Evolutionary conservation across 768 basidiomycete genomes (phyloP), one percentile per base, ranked within the genome.

Genomic region (Pleurotus salmoneostramineus): DNA sequence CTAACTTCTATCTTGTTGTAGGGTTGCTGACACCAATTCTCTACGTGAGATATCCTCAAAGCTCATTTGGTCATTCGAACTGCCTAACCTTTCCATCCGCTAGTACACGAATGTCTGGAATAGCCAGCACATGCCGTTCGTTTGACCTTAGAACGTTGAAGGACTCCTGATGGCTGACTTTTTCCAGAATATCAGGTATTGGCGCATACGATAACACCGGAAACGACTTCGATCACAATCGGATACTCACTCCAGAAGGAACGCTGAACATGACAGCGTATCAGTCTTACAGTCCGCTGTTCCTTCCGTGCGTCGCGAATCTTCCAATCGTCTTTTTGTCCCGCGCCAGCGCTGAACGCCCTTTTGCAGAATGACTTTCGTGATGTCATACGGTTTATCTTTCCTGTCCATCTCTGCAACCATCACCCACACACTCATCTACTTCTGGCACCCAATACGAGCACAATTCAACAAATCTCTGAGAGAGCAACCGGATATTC

Each of bases 351-450:
- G 21, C 21, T 27, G 21, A 27, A 27, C 3, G 3, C 52, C 35
- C 33, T 37, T 31, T 10, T 8, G 8, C 51, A 82, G 81, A 33
- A 82, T 81, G 40, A 80, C 81, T 3, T 84, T 84, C 60, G 77
- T 77, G 14, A 71, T 83, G 57, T 75, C 80, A 11, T 88, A 88
- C 60, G 82, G 80, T 45, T 73, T 83, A 3, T 79, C 81, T 4
- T 83, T 84, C 64, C 82, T 89, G 7, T 77, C 83, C 43, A 85
- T 92, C 61, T 85, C 89, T 1, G 83, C 71, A 59, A 86, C 68
- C 68, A 77, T 77, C 52, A 73, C 80, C 64, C 77, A 78, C 67
- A 71, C 81, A 67, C 67, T 83, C 65, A 71, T 83, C 64, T 66
- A 81, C 68, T 84, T 86, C 69, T 79, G 81, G 65, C 78, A 80